A percentile compares a stretch with the other conserved stretches of the same genome.
Conservation (phyloP, 768 basidiomycete genomes). For the Psilocybe tampanensis region DNA sequence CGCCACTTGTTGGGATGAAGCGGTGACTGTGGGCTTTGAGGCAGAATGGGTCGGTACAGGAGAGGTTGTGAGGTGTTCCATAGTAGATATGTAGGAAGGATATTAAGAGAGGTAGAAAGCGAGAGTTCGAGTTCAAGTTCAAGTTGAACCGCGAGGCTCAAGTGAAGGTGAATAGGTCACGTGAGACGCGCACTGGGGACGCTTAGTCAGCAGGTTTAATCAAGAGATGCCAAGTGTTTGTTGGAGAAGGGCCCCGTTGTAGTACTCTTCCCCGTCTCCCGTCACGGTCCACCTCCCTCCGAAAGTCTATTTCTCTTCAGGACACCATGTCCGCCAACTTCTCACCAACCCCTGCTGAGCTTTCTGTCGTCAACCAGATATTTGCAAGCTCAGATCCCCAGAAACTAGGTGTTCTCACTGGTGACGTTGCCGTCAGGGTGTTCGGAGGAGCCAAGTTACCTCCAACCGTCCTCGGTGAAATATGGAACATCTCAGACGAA, state of each 20-base stretch:
- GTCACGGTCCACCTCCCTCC: conserved; percentile 7
- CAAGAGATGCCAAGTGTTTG: not conserved
- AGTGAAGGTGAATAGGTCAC: conserved; percentile 18
- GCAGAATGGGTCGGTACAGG: conserved; percentile 60
- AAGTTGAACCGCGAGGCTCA: conserved; percentile 13
- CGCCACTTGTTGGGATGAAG: conserved; percentile 55
- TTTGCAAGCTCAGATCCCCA: conserved; percentile 75
- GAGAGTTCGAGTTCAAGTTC: conserved; percentile 9
- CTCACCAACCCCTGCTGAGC: conserved; percentile 48
- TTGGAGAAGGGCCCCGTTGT: not conserved
- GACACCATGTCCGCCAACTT: conserved; percentile 47
- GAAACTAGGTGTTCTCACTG: conserved; percentile 83
- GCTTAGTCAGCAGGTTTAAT: conserved; percentile 15
- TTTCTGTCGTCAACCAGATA: conserved; percentile 70
- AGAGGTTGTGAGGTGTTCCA: conserved; percentile 76
- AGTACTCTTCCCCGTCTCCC: not conserved
- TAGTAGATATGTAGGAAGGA: conserved; percentile 31
- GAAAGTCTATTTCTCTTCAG: conserved; percentile 11
- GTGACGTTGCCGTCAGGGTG: conserved; percentile 87
- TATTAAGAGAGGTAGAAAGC: conserved; percentile 23
- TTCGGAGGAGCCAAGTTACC: conserved; percentile 84
- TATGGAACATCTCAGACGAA: conserved; percentile 92
- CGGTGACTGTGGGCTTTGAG: conserved; percentile 57
- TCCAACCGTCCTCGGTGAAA: conserved; percentile 81
- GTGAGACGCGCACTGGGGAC: conserved; percentile 12